Conservation (phyloP, 2,329 filamentous ascomycete genomes). For the Botrytis fragariae region DNA sequence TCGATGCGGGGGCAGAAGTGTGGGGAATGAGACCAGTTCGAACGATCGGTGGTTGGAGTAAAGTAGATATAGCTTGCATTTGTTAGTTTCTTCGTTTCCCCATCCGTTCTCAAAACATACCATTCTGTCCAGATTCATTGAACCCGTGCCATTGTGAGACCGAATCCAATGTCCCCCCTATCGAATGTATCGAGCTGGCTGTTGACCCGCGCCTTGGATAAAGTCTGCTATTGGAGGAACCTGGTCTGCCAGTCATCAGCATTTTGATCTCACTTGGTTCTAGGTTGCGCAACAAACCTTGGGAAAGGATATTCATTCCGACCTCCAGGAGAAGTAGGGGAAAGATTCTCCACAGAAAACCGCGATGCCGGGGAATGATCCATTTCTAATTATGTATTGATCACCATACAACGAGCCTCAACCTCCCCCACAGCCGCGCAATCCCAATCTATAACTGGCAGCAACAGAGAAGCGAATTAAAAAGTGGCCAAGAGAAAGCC, state of each 20-base stretch:
- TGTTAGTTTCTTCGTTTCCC: conserved; percentile 15
- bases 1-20: conserved; percentile 65
- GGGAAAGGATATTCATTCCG: conserved; percentile 54
- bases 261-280: conserved; percentile 45
- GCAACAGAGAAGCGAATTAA: neutral
- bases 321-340: conserved; percentile 41
- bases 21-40: conserved; percentile 83
- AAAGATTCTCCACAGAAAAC: conserved; percentile 49
- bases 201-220: conserved; percentile 71
- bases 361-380: conserved; percentile 43
- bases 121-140: conserved; percentile 80
- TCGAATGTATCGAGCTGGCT: conserved; percentile 82
- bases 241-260: conserved; percentile 38
- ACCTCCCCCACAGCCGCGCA: conserved; percentile 30
- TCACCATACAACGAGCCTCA: conserved; percentile 22
- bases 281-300: conserved; percentile 39
- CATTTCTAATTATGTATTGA: conserved; percentile 35
- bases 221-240: conserved; percentile 41
- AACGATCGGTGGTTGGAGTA: conserved; percentile 88
- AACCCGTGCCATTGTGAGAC: conserved; percentile 56
- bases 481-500: neutral
- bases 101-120: conserved; percentile 44
- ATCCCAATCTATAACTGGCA: neutral
- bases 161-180: conserved; percentile 79
- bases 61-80: conserved; percentile 75